Evolutionary conservation across 352 stramenopile genomes (phyloP).

Genomic region (Phytopythium vexans): DNA sequence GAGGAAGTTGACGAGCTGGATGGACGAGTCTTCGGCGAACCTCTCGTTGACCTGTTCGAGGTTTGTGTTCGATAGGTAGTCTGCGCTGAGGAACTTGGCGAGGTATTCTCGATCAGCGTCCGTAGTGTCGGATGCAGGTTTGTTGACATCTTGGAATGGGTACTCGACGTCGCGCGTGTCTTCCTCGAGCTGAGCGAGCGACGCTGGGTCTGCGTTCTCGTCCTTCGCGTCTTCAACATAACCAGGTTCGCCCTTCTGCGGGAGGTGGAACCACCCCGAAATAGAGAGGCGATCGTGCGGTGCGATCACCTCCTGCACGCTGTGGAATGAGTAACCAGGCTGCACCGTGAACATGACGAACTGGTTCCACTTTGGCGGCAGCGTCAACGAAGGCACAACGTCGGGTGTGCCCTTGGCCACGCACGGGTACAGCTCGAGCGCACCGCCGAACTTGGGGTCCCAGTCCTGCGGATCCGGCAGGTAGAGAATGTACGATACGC

Average conservation of each 20-base stretch:
- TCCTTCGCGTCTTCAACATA: slow-evolving; percentile 15
- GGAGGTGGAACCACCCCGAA: slow-evolving; percentile 65
- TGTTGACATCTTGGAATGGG: slow-evolving; percentile 6
- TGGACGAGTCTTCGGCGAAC: slow-evolving; percentile 80
- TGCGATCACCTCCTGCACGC: slow-evolving; percentile 43
- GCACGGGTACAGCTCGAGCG: slow-evolving; percentile 84
- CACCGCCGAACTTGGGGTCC: slow-evolving; percentile 77
- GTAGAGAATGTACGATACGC: slow-evolving; percentile 92
- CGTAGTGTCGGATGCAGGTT: slow-evolving; percentile 20
- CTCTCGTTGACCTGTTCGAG: slow-evolving; percentile 70
- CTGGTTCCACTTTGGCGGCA: slow-evolving; percentile 80
- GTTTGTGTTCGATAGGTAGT: slow-evolving; percentile 64
- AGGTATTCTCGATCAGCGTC: slow-evolving; percentile 58
- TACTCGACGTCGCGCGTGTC: slow-evolving; percentile 21
- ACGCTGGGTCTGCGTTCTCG: slow-evolving; percentile 12
- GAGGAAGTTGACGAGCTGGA: slow-evolving; percentile 87
- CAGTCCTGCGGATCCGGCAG: slow-evolving; percentile 83
- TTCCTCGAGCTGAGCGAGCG: slow-evolving; percentile 25
- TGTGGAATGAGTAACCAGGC: slow-evolving; percentile 88
- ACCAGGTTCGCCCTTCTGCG: slow-evolving; percentile 16
- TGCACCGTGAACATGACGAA: slow-evolving; percentile 90
- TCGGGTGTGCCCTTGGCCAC: slow-evolving; percentile 25
- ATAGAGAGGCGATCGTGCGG: slow-evolving; percentile 78
- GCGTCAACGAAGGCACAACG: slow-evolving; percentile 23
- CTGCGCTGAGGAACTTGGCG: slow-evolving; percentile 68